Evolutionary conservation across 2,329 filamentous ascomycete genomes (phyloP).

Genomic region (Epichloe festucae): DNA sequence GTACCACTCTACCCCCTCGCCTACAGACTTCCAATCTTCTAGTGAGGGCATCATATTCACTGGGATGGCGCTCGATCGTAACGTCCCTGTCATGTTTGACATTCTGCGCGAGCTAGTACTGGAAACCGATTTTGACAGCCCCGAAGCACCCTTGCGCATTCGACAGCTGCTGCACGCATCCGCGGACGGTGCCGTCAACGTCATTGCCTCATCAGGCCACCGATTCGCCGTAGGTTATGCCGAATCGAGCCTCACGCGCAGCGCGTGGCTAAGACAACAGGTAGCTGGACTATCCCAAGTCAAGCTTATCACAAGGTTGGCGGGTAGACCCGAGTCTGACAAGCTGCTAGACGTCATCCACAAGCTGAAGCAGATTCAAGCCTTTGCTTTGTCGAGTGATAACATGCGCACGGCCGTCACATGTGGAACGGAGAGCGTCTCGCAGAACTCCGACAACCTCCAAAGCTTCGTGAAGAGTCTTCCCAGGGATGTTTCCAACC

Average conservation of each 20-base stretch:
- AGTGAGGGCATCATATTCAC: constrained; percentile 74
- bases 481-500: constrained; percentile 25
- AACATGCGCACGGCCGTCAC: constrained; percentile 72
- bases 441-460: constrained; percentile 57
- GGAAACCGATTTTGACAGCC: constrained; percentile 81
- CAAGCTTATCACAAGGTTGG: constrained; percentile 67
- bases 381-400: constrained; percentile 56
- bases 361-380: constrained; percentile 78
- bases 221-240: constrained; percentile 74
- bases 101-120: constrained; percentile 67
- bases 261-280: constrained; percentile 65
- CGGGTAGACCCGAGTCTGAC: constrained; percentile 56
- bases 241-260: constrained; percentile 62
- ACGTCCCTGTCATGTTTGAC: constrained; percentile 83
- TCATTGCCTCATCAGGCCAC: constrained; percentile 83
- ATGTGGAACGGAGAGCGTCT: constrained; percentile 63
- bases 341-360: constrained; percentile 61
- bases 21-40: constrained; percentile 54
- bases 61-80: constrained; percentile 79
- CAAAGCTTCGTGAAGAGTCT: constrained; percentile 49
- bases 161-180: constrained; percentile 76
- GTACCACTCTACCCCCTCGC: constrained; percentile 71
- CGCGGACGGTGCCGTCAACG: constrained; percentile 80
- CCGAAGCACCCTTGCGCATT: constrained; percentile 69
- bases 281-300: constrained; percentile 85